Evolutionary conservation across 192 early-diverging fungal species (phyloP).

Genomic region (Coemansia sp.): DNA sequence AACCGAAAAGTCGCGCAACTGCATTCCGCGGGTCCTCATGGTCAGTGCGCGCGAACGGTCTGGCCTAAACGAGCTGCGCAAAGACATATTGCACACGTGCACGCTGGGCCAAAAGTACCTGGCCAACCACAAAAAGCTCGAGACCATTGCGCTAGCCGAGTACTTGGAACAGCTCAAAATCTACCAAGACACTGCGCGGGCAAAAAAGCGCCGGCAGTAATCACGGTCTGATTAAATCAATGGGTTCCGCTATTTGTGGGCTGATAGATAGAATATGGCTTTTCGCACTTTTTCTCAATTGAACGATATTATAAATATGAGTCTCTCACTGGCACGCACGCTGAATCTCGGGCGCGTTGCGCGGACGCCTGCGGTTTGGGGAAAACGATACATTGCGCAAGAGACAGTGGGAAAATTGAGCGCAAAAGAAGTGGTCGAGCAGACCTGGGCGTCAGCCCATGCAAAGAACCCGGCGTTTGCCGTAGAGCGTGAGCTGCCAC

Average conservation of each 20-base stretch:
- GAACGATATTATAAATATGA: constrained; percentile 2
- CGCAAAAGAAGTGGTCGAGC: constrained; percentile 11
- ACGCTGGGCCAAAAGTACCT: constrained; percentile 53
- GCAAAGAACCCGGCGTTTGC: constrained; percentile 52
- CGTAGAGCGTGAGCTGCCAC: constrained; percentile 45
- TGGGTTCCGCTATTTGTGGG: not conserved
- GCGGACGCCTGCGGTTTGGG: too few relatives aligned
- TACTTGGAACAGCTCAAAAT: constrained; percentile 46
- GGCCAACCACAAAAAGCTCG: constrained; percentile 38
- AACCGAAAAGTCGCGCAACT: constrained; percentile 28
- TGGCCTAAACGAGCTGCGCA: constrained; percentile 68
- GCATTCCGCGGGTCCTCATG: constrained; percentile 56
- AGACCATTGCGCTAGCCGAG: constrained; percentile 36
- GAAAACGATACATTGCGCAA: not conserved
- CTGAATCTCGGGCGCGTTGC: constrained; percentile 4
- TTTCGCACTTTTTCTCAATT: not conserved
- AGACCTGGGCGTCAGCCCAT: constrained; percentile 39
- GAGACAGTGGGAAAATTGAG: constrained; percentile 4
- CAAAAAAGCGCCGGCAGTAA: constrained; percentile 11
- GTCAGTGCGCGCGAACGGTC: constrained; percentile 59
- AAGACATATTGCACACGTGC: constrained; percentile 61
- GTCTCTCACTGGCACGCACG: not conserved
- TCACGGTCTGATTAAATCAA: too few relatives aligned
- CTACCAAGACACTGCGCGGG: constrained; percentile 39
- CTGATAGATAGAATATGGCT: not conserved